phyloP scores from a whole-genome alignment of 176 grass and related monocot species.

The Leersia perrieri region DNA sequence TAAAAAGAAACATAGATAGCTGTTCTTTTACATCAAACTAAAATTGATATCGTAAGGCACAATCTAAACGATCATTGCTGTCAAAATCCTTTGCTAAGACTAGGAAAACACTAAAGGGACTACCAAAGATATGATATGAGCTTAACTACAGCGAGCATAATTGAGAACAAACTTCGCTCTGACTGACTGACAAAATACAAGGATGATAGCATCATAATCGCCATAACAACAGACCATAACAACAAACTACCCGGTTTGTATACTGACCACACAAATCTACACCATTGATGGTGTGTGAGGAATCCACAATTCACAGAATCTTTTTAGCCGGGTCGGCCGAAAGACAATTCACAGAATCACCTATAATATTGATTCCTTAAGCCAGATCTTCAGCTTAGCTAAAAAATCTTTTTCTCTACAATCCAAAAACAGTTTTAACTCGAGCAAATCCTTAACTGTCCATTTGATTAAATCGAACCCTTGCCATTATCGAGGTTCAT shows the following conservation, averaged over 20 bases:
- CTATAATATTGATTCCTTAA: background rate
- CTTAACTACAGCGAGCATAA: background rate
- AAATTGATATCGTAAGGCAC: background rate
- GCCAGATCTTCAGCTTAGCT: background rate
- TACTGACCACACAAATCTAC: background rate
- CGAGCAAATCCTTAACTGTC: background rate
- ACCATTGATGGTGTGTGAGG: background rate
- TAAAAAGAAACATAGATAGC: background rate
- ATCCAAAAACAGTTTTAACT: background rate
- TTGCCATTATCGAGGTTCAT: background rate
- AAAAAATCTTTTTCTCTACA: background rate
- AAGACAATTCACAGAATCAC: background rate
- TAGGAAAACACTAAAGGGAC: background rate
- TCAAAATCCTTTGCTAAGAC: conserved; percentile 10
- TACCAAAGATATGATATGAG: background rate
- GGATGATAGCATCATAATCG: background rate
- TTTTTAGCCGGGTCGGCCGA: too few relatives aligned
- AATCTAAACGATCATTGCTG: background rate
- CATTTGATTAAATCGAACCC: background rate
- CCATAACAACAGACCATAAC: background rate
- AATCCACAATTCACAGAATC: background rate
- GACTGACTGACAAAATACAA: background rate
- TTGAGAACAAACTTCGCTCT: background rate
- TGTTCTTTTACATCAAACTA: background rate
- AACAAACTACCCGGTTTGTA: background rate